Conservation (phyloP, 768 basidiomycete genomes). For the Suillus lakei region DNA sequence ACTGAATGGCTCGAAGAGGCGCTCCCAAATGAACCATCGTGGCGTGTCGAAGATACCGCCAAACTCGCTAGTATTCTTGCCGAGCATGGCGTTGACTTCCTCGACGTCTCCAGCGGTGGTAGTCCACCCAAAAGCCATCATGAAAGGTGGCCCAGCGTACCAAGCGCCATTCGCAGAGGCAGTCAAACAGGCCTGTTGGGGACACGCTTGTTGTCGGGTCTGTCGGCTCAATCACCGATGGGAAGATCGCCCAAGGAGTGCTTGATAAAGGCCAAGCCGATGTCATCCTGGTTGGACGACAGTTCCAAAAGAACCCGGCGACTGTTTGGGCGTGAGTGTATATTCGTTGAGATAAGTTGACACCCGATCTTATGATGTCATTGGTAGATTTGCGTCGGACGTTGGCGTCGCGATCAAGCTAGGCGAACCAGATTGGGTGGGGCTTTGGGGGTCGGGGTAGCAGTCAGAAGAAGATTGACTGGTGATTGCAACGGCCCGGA, state of each 20-base stretch:
- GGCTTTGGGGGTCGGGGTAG: slow-evolving; percentile 46
- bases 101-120: slow-evolving; percentile 76
- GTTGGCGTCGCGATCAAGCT: slow-evolving; percentile 50
- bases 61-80: slow-evolving; percentile 61
- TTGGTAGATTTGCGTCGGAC: slow-evolving; percentile 53
- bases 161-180: slow-evolving; percentile 64
- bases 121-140: slow-evolving; percentile 45
- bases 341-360: neutral
- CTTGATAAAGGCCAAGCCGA: slow-evolving; percentile 49
- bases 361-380: neutral
- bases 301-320: slow-evolving; percentile 66
- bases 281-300: slow-evolving; percentile 52
- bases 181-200: slow-evolving; percentile 51
- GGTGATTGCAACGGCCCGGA: slow-evolving; percentile 13
- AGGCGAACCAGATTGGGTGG: slow-evolving; percentile 63
- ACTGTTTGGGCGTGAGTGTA: slow-evolving; percentile 41
- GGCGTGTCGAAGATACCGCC: slow-evolving; percentile 73
- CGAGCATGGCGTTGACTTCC: slow-evolving; percentile 71
- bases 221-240: slow-evolving; percentile 36
- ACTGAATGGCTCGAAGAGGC: slow-evolving; percentile 74
- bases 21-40: slow-evolving; percentile 61
- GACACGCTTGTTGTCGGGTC: slow-evolving; percentile 40
- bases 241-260: slow-evolving; percentile 48
- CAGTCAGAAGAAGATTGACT: slow-evolving; percentile 12
- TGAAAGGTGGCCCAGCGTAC: slow-evolving; percentile 35